These are phyloP conservation scores for Euphrasia arctica DNA, from an alignment of 305 asterid species.

Conservation along the genomic window DNA sequence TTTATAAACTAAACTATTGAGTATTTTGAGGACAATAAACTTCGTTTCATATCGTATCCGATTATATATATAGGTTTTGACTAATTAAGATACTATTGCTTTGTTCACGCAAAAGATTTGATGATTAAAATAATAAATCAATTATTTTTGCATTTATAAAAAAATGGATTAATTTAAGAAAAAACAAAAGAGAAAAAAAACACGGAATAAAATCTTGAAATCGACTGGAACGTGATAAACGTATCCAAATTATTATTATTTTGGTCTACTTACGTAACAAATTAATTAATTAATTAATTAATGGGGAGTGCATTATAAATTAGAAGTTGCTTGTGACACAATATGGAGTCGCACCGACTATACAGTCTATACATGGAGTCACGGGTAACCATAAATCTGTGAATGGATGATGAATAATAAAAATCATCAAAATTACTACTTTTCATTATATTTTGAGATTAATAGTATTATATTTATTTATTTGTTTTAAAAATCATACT, in stretches of 20 bases:
- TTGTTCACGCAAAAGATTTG: slow-evolving; percentile 31
- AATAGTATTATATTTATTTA: not conserved
- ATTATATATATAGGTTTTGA: slow-evolving; percentile 1
- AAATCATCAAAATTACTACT: slow-evolving; percentile 10
- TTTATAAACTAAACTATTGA: slow-evolving; percentile 2
- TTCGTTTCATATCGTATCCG: slow-evolving; percentile 33
- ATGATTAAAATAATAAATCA: slow-evolving; percentile 9
- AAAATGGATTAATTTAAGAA: too few relatives aligned
- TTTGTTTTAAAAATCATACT: slow-evolving; percentile 17
- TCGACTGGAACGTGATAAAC: too few relatives aligned
- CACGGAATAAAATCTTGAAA: too few relatives aligned
- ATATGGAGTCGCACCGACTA: slow-evolving; percentile 34
- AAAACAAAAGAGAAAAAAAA: too few relatives aligned
- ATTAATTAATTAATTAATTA: not conserved
- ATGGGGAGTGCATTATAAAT: not conserved
- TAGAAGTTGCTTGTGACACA: slow-evolving; percentile 18
- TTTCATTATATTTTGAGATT: too few relatives aligned
- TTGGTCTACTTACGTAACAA: too few relatives aligned
- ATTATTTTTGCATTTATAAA: too few relatives aligned
- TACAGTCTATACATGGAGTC: too few relatives aligned
- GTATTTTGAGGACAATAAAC: slow-evolving; percentile 19
- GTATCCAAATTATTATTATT: too few relatives aligned
- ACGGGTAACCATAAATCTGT: slow-evolving; percentile 21
- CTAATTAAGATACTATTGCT: slow-evolving; percentile 21
- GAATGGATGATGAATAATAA: slow-evolving; percentile 16